Conservation (phyloP, 805 yeast genomes). For the Lipomyces japonicus region DNA sequence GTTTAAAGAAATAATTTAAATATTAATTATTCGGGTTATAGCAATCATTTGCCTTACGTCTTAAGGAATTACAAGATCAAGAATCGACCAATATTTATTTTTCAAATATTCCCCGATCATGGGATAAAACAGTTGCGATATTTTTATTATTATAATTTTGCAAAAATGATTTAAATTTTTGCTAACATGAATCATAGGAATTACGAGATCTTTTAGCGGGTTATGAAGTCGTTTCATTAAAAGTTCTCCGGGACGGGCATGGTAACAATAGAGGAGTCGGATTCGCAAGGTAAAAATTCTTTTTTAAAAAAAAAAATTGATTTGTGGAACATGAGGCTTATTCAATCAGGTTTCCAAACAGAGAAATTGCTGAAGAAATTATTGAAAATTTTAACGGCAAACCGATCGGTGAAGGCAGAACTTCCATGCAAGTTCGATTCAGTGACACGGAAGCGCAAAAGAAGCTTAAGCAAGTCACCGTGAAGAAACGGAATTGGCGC, state of each 20-base stretch:
- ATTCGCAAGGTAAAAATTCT: constrained; percentile 26
- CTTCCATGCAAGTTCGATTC: constrained; percentile 30
- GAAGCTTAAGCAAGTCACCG: constrained; percentile 26
- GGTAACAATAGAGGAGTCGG: constrained; percentile 32
- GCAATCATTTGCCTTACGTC: constrained; percentile 29
- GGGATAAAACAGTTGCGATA: constrained; percentile 28
- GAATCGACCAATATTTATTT: constrained; percentile 30
- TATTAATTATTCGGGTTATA: not conserved
- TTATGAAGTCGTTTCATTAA: constrained; percentile 24
- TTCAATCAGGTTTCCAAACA: constrained; percentile 15
- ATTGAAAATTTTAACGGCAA: constrained; percentile 26
- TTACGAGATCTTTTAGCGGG: constrained; percentile 20
- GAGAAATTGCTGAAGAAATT: constrained; percentile 25
- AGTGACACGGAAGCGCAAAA: constrained; percentile 32
- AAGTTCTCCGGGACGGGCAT: constrained; percentile 27
- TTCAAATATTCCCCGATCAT: constrained; percentile 29
- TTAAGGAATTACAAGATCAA: constrained; percentile 27
- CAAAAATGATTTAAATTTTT: not conserved
- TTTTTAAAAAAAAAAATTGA: not conserved
- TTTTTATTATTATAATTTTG: not conserved
- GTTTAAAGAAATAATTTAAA: not conserved
- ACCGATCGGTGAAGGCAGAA: constrained; percentile 24
- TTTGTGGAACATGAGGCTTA: not conserved
- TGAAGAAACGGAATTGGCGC: constrained; percentile 29
- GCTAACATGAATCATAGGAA: constrained; percentile 13